Percentiles rank a stretch among this genome's conserved stretches.
These are phyloP conservation scores for Cladosporium sp. DNA, from an alignment of 2,329 filamentous ascomycete species.

Conservation along the genomic window DNA sequence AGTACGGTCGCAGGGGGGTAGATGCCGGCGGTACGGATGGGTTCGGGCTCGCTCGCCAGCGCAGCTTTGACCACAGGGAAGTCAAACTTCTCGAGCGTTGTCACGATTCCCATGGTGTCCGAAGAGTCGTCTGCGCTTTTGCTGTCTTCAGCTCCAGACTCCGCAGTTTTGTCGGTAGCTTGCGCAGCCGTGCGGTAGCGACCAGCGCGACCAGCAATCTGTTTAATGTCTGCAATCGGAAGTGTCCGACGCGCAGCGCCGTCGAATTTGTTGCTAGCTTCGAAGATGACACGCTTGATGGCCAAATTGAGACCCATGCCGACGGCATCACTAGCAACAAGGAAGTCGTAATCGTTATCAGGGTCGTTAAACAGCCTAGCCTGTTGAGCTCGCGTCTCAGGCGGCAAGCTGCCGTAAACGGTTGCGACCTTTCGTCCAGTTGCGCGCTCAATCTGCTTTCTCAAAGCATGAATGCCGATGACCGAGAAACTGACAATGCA, in stretches of 20 bases:
- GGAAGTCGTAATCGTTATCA: slow-evolving; percentile 88
- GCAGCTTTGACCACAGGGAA: slow-evolving; percentile 58
- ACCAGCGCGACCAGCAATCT: slow-evolving; percentile 90
- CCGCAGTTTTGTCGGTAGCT: slow-evolving; percentile 24
- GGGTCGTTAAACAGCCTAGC: slow-evolving; percentile 92
- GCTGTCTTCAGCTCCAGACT: slow-evolving; percentile 23
- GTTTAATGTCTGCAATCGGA: slow-evolving; percentile 75
- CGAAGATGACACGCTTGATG: slow-evolving; percentile 86
- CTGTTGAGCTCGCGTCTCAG: slow-evolving; percentile 88
- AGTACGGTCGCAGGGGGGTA: slow-evolving; percentile 67
- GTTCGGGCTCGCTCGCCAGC: slow-evolving; percentile 60
- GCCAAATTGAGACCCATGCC: slow-evolving; percentile 93
- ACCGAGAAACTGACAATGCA: slow-evolving; percentile 85
- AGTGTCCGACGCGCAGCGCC: slow-evolving; percentile 57
- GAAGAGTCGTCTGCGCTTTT: slow-evolving; percentile 23
- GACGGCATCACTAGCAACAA: slow-evolving; percentile 92
- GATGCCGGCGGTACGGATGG: slow-evolving; percentile 68
- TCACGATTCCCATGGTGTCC: slow-evolving; percentile 63
- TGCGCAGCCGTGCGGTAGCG: slow-evolving; percentile 72
- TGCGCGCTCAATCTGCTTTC: slow-evolving; percentile 67
- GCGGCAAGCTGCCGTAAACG: slow-evolving; percentile 86
- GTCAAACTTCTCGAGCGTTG: slow-evolving; percentile 69
- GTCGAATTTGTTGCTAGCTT: slow-evolving; percentile 69
- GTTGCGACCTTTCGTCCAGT: slow-evolving; percentile 83
- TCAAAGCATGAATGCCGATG: slow-evolving; percentile 73